A percentile compares a stretch with the other conserved stretches of the same genome.
Evolutionary conservation across 257 asterid species (phyloP).

Genomic region (Thymus mandschuricus): DNA sequence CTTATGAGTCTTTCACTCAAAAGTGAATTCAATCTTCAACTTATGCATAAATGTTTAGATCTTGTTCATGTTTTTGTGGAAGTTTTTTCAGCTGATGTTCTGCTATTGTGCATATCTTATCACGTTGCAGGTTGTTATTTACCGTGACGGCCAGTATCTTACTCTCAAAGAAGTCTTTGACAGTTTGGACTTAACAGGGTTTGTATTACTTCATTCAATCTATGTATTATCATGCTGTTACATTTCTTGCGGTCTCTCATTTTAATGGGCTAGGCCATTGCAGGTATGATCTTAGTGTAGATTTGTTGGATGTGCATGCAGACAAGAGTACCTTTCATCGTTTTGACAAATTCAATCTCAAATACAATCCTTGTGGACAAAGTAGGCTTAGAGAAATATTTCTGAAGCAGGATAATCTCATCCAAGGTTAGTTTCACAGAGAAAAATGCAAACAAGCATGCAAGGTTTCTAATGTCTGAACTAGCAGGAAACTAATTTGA

Average conservation of each 20-base stretch:
- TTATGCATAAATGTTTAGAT: constrained; percentile 10
- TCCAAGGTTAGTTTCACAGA: constrained; percentile 65
- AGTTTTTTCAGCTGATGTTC: constrained; percentile 28
- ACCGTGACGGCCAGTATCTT: constrained; percentile 90
- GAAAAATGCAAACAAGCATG: constrained; percentile 13
- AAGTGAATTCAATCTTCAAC: constrained; percentile 11
- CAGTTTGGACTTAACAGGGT: constrained; percentile 96
- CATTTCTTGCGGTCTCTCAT: constrained; percentile 1
- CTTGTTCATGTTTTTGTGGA: constrained; percentile 14
- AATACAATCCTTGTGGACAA: constrained; percentile 96
- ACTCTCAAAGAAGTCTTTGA: constrained; percentile 95
- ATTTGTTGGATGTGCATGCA: constrained; percentile 91
- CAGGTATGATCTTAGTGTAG: constrained; percentile 94
- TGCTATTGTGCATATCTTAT: constrained; percentile 29
- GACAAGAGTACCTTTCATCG: constrained; percentile 98
- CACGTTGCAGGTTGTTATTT: constrained; percentile 76
- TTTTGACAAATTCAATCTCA: constrained; percentile 93
- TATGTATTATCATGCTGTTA: constrained; percentile 9
- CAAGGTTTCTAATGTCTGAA: constrained; percentile 15
- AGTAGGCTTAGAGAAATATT: constrained; percentile 92
- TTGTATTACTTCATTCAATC: constrained; percentile 32
- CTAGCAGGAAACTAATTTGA: constrained; percentile 11
- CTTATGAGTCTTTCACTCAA: constrained; percentile 29
- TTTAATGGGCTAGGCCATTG: constrained; percentile 26
- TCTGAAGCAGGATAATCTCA: constrained; percentile 91